Conservation (phyloP, 176 grass and related monocot genomes). For the Puccinellia tenuiflora region DNA sequence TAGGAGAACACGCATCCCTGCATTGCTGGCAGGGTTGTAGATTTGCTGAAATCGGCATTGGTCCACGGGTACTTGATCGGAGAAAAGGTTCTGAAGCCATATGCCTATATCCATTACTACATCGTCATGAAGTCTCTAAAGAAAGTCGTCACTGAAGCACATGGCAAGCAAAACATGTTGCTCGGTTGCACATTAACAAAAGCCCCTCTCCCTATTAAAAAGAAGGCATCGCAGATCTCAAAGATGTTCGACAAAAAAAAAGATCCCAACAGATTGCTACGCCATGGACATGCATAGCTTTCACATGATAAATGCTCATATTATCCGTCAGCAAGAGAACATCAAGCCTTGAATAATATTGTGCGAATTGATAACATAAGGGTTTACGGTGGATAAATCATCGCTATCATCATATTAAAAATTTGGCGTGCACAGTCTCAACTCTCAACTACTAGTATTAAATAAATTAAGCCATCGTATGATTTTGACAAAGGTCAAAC, state of each 20-base stretch:
- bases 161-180: neutral
- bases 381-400: neutral
- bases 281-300: neutral
- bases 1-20: neutral
- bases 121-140: neutral
- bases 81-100: constrained; percentile 3
- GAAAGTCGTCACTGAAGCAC: neutral
- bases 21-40: neutral
- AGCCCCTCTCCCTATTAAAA: neutral
- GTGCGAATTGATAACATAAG: neutral
- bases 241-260: no score
- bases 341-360: neutral
- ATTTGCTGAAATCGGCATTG: neutral
- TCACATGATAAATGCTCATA: neutral
- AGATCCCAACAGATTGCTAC: neutral
- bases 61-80: neutral
- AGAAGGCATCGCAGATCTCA: neutral
- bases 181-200: neutral
- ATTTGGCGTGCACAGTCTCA: neutral
- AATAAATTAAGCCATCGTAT: neutral
- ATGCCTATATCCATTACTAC: neutral
- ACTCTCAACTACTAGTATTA: neutral
- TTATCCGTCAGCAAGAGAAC: neutral
- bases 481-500: neutral
- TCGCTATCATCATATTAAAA: neutral